Conservation (phyloP, 1,139 yeast genomes). For the Geotrichum phurueaensis region DNA sequence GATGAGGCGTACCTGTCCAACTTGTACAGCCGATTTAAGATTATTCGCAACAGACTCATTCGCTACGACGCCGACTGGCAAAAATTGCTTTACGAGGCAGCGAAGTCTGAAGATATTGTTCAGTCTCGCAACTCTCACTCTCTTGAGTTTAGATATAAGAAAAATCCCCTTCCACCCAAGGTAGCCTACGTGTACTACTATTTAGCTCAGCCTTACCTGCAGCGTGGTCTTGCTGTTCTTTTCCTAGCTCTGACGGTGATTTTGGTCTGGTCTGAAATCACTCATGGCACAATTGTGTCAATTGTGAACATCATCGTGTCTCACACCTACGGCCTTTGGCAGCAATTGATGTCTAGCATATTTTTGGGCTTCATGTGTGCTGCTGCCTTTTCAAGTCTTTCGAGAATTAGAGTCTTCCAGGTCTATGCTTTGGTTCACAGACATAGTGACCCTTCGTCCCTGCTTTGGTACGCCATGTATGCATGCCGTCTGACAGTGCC, state of each 20-base stretch:
- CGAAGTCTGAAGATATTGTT: slow-evolving; percentile 35
- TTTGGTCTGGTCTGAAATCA: slow-evolving; percentile 65
- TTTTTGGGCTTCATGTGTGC: slow-evolving; percentile 62
- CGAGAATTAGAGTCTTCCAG: slow-evolving; percentile 65
- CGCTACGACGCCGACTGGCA: slow-evolving; percentile 39
- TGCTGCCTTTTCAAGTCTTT: slow-evolving; percentile 58
- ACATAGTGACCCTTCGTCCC: slow-evolving; percentile 68
- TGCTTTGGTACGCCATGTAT: slow-evolving; percentile 73
- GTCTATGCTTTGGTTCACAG: slow-evolving; percentile 64
- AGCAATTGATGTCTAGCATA: slow-evolving; percentile 39
- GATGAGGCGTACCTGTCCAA: slow-evolving; percentile 29
- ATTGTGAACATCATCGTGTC: slow-evolving; percentile 49
- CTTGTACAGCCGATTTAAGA: slow-evolving; percentile 26
- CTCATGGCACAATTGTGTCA: slow-evolving; percentile 64
- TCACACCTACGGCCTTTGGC: slow-evolving; percentile 32
- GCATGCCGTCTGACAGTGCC: slow-evolving; percentile 81
- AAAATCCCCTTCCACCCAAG: slow-evolving; percentile 36
- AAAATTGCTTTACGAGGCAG: slow-evolving; percentile 37
- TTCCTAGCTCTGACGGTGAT: slow-evolving; percentile 48
- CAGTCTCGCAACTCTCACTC: slow-evolving; percentile 17
- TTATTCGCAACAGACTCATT: slow-evolving; percentile 29
- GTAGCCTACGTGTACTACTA: slow-evolving; percentile 40
- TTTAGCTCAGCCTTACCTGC: slow-evolving; percentile 44
- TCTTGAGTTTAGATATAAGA: slow-evolving; percentile 30
- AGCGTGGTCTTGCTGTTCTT: slow-evolving; percentile 38